Conservation (phyloP, 176 grass and related monocot genomes). For the Calamus simplicifolius region DNA sequence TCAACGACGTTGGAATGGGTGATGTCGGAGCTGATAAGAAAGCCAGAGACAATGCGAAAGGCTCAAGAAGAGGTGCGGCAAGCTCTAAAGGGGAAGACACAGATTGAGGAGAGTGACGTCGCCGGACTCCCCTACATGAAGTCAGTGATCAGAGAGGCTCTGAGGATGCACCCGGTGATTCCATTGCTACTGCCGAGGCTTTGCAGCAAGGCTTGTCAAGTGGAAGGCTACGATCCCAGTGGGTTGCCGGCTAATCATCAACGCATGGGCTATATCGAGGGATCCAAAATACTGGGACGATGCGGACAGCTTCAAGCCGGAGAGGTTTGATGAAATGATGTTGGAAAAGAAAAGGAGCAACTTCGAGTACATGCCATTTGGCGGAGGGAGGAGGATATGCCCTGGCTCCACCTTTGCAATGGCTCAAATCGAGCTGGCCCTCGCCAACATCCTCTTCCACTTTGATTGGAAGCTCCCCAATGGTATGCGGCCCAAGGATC, state of each 20-base stretch:
- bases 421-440: conserved; percentile 18
- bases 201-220: background rate
- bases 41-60: conserved; percentile 14
- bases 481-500: background rate
- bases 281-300: background rate
- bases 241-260: background rate
- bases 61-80: conserved; percentile 9
- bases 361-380: conserved; percentile 25
- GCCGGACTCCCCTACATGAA: background rate
- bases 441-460: conserved; percentile 25
- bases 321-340: background rate
- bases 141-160: background rate
- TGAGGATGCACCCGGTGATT: background rate
- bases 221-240: background rate
- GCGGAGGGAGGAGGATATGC: conserved; percentile 22
- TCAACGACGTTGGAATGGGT: conserved; percentile 20
- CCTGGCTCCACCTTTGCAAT: conserved; percentile 11
- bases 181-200: background rate
- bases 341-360: background rate
- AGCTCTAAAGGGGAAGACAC: background rate
- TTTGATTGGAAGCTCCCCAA: conserved; percentile 27
- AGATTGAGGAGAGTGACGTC: background rate
- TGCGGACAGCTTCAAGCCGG: conserved; percentile 1
- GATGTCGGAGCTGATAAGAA: conserved; percentile 22
- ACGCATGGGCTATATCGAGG: background rate